Conservation (phyloP, 73 alveolate genomes). For the Tetrahymena borealis region DNA sequence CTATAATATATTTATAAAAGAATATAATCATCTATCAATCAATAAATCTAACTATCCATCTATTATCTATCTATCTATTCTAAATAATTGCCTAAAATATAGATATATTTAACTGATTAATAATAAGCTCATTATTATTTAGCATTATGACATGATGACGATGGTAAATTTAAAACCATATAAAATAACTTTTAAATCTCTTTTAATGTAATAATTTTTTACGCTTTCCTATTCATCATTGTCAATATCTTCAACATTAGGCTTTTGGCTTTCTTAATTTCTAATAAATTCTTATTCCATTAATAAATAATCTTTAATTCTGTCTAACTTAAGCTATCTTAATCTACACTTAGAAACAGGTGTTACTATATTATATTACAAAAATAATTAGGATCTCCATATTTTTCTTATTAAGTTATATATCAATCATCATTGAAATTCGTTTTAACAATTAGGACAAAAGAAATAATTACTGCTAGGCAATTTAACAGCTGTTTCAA, state of each 20-base stretch:
- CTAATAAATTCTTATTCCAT: conserved; percentile 94
- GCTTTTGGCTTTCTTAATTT: conserved; percentile 82
- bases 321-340: conserved; percentile 71
- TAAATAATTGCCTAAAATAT: no score
- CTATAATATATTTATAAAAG: no score
- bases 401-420: conserved; percentile 55
- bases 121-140: no score
- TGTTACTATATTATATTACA: conserved; percentile 44
- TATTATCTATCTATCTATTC: no score
- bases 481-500: conserved; percentile 53
- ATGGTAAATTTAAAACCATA: no score
- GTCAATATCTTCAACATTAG: conserved; percentile 66
- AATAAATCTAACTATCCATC: no score
- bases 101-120: no score
- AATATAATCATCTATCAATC: no score
- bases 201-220: background rate
- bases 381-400: conserved; percentile 20
- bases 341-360: conserved; percentile 89
- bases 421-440: conserved; percentile 46
- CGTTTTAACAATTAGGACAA: conserved; percentile 39
- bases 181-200: background rate
- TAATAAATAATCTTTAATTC: conserved; percentile 87
- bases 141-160: no score
- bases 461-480: no score
- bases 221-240: conserved; percentile 38